These are phyloP conservation scores for Daldinia decipiens DNA, from an alignment of 495 filamentous ascomycete genomes.

Conservation along the genomic window DNA sequence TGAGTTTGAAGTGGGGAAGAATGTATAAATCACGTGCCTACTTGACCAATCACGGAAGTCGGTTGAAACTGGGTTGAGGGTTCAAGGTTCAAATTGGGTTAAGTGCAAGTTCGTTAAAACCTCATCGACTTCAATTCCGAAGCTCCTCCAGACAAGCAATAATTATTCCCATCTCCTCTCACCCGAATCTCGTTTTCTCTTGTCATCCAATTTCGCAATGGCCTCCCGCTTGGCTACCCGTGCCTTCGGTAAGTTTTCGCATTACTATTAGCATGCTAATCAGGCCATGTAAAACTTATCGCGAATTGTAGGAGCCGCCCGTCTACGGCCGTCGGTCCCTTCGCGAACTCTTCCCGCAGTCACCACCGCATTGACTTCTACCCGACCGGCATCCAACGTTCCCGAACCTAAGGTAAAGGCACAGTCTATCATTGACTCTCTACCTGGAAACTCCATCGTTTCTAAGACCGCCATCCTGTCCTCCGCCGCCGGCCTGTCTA, in stretches of 20 bases:
- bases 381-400: conserved; percentile 78
- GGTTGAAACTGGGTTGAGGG: conserved; percentile 19
- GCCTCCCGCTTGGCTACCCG: conserved; percentile 93
- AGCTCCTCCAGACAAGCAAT: conserved; percentile 52
- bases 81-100: conserved; percentile 9
- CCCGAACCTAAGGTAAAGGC: conserved; percentile 95
- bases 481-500: conserved; percentile 85
- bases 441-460: conserved; percentile 85
- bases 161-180: conserved; percentile 55
- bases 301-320: conserved; percentile 77
- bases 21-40: conserved; percentile 43
- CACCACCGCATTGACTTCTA: conserved; percentile 68
- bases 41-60: conserved; percentile 44
- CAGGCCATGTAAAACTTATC: conserved; percentile 37
- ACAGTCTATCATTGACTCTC: conserved; percentile 89
- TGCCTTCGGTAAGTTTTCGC: conserved; percentile 78
- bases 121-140: conserved; percentile 54
- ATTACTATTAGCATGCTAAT: conserved; percentile 13
- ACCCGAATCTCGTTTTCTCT: conserved; percentile 23
- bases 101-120: conserved; percentile 59
- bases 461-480: conserved; percentile 98
- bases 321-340: conserved; percentile 78
- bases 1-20: conserved; percentile 25
- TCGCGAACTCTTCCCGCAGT: conserved; percentile 77
- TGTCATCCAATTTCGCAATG: conserved; percentile 72